These are phyloP conservation scores for Ceratobasidium sp. DNA, from an alignment of 1,284 basidiomycete genomes.

Conservation along the genomic window DNA sequence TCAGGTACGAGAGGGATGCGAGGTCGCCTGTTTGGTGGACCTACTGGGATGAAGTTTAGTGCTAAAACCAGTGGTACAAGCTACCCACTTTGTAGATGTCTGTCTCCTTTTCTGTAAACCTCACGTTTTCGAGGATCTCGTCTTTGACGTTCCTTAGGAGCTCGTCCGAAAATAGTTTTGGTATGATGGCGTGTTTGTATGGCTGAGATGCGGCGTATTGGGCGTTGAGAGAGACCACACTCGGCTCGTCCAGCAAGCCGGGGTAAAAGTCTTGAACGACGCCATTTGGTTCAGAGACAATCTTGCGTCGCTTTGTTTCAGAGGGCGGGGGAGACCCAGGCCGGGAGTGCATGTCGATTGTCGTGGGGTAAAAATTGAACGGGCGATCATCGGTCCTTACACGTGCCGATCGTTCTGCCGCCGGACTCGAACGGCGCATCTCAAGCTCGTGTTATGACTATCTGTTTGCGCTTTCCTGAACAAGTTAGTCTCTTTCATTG, in stretches of 20 bases:
- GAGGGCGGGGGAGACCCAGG: conserved; percentile 6
- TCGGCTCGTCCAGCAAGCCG: conserved; percentile 68
- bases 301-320: conserved; percentile 35
- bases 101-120: conserved; percentile 97
- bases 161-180: conserved; percentile 87
- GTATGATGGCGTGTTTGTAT: conserved; percentile 87
- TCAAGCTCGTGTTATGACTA: background rate
- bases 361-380: conserved; percentile 29
- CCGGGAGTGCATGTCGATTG: conserved; percentile 17
- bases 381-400: conserved; percentile 28
- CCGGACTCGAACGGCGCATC: background rate
- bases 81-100: conserved; percentile 93
- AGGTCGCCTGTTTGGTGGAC: conserved; percentile 98
- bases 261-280: conserved; percentile 61
- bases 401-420: conserved; percentile 38
- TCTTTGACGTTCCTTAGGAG: conserved; percentile 82
- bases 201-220: conserved; percentile 74
- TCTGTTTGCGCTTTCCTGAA: conserved; percentile 19
- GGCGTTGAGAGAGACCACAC: conserved; percentile 66
- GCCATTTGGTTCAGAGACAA: background rate
- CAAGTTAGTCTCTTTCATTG: background rate
- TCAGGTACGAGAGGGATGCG: conserved; percentile 89
- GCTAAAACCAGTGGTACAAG: background rate
- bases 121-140: conserved; percentile 86
- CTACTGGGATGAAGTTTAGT: conserved; percentile 59